Percentiles rank a stretch among this genome's conserved stretches.
Evolutionary conservation across 2,329 filamentous ascomycete genomes (phyloP).

Genomic region (Cryphonectria carpinicola): DNA sequence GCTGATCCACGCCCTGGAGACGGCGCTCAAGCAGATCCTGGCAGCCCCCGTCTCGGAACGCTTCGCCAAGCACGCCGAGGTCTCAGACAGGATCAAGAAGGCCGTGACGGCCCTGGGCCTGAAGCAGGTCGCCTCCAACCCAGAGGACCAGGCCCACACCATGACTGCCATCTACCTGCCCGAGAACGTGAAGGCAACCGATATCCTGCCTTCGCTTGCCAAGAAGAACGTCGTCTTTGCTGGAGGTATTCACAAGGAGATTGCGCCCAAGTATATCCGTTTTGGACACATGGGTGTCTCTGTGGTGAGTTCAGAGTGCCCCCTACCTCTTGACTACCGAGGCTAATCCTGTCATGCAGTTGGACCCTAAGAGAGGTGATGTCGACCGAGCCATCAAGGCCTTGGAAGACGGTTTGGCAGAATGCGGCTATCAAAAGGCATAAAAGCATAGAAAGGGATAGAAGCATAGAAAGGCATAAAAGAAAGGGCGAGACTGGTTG

Average conservation of each 20-base stretch:
- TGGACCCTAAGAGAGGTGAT: slow-evolving; percentile 77
- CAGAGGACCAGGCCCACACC: slow-evolving; percentile 90
- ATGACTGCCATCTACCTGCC: slow-evolving; percentile 99
- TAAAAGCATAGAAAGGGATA: slow-evolving; percentile 33
- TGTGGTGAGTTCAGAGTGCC: slow-evolving; percentile 59
- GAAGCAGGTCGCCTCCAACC: slow-evolving; percentile 81
- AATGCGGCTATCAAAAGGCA: slow-evolving; percentile 68
- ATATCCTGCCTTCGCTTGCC: slow-evolving; percentile 81
- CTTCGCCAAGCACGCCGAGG: slow-evolving; percentile 78
- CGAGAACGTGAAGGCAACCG: slow-evolving; percentile 77
- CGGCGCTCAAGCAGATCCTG: slow-evolving; percentile 83
- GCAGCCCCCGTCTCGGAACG: slow-evolving; percentile 78
- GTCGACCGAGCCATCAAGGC: slow-evolving; percentile 83
- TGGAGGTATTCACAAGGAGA: slow-evolving; percentile 94
- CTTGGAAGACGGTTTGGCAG: slow-evolving; percentile 72
- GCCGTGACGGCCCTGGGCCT: slow-evolving; percentile 79
- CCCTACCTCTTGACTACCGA: background rate
- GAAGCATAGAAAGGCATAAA: slow-evolving; percentile 25
- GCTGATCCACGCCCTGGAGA: slow-evolving; percentile 90
- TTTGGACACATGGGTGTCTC: slow-evolving; percentile 99
- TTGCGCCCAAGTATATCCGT: slow-evolving; percentile 88
- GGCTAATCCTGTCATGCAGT: slow-evolving; percentile 44
- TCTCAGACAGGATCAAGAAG: slow-evolving; percentile 86
- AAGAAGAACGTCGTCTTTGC: slow-evolving; percentile 93
- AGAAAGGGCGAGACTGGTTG: slow-evolving; percentile 6